A percentile compares a stretch with the other conserved stretches of the same genome.
phyloP scores from a whole-genome alignment of 2,329 filamentous ascomycete species.

The Paecilomyces dactylethromorphus region DNA sequence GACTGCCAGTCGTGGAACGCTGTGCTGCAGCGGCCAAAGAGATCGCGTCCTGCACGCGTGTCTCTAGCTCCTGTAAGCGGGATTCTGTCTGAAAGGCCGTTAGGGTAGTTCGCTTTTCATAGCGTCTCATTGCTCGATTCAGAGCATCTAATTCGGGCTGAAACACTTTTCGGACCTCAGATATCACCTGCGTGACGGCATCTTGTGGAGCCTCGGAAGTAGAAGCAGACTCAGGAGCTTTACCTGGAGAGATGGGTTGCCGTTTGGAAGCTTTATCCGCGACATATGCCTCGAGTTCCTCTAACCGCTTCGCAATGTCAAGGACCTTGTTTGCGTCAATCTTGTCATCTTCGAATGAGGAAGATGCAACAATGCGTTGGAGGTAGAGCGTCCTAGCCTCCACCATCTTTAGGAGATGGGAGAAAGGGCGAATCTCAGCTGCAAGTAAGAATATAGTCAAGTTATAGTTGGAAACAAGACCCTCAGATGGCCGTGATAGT shows the following conservation, averaged over 20 bases:
- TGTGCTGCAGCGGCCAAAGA: conserved; percentile 70
- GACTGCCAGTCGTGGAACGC: conserved; percentile 14
- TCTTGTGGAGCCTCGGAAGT: conserved; percentile 13
- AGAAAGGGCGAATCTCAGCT: conserved; percentile 75
- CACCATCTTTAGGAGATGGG: conserved; percentile 74
- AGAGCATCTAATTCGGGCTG: conserved; percentile 82
- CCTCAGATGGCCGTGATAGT: conserved; percentile 75
- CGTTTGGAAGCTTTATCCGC: conserved; percentile 28
- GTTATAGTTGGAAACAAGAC: conserved; percentile 87
- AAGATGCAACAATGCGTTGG: conserved; percentile 58
- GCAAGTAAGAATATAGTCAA: conserved; percentile 83
- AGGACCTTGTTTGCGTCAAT: conserved; percentile 34
- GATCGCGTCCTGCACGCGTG: conserved; percentile 67
- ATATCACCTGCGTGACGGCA: conserved; percentile 31
- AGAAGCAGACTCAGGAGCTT: conserved; percentile 8
- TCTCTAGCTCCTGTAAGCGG: conserved; percentile 65
- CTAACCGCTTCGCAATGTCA: conserved; percentile 59
- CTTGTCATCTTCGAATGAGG: conserved; percentile 13
- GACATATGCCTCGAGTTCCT: conserved; percentile 59
- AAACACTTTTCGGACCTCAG: conserved; percentile 58
- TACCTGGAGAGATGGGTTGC: conserved; percentile 6
- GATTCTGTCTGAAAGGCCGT: conserved; percentile 70
- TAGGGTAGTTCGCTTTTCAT: conserved; percentile 80
- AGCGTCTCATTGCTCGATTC: conserved; percentile 79
- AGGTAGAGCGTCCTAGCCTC: conserved; percentile 73